Base-by-base conservation (phyloP, 768 basidiomycete genomes). In the Tylopilus intermedius region DNA sequence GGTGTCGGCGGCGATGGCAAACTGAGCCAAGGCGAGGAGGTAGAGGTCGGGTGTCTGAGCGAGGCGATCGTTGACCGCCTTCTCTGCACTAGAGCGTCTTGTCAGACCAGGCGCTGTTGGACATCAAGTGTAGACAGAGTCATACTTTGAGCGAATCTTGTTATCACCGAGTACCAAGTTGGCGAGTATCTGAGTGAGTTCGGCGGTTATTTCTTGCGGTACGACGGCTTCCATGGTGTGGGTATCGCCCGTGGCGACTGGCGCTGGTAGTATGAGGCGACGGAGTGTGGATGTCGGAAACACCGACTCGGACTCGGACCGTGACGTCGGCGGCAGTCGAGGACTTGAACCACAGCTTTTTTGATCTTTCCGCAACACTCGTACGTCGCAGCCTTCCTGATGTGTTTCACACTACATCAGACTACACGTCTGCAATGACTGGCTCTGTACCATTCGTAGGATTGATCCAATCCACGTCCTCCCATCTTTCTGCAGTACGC, bases 121-220 rank as follows among this genome's bases (percentile, higher is more conserved):
- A 30, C 10, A 35, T 49, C 24, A 24, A 24, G 2, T 38, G 43
- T 22, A 8, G 15, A 29, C 24, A 37, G 35, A 46, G 51, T 8
- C 51, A 21, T 61, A 87, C 88, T 77, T 85, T 58, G 84, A 74
- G 15, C 89, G 82, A 47, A 92, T 88, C 50, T 84, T 81, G 69
- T 92, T 92, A 67, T 92, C 88, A 5, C 88, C 90, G 38, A 88
- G 74, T 4, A 91, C 86, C 18, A 91, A 81, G 69, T 92, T 91
- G 10, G 87, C 85, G 39, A 92, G 80, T 55, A 90, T 88, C 70
- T 91, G 89, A 0, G 86, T 89, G 58, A 90, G 78, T 62, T 90
- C 87, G 11, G 75, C 71, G 7, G 84, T 83, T 42, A 90, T 86
- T 67, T 89, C 84, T 51, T 82, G 77, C 0, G 85, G 67, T 37